Conservation (phyloP, 164 flowering plant genomes). For the Kingdonia uniflora region DNA sequence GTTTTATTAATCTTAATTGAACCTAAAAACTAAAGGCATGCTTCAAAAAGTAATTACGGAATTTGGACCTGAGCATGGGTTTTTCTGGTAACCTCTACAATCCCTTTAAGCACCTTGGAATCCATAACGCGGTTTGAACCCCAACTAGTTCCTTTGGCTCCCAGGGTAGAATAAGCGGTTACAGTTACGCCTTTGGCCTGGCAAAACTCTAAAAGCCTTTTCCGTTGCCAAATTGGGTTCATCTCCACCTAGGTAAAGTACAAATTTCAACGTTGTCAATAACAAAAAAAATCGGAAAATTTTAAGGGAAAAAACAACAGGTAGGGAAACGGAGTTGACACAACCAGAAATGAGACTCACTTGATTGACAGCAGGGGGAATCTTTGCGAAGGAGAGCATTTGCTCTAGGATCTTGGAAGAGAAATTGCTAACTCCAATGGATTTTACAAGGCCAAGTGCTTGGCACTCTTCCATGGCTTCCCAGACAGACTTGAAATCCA, state of each 20-base stretch:
- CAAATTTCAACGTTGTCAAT: too few species aligned
- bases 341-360: too few species aligned
- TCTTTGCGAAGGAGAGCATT: conserved; percentile 21
- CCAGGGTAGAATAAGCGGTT: conserved; percentile 21
- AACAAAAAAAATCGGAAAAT: too few species aligned
- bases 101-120: conserved; percentile 14
- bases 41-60: too few species aligned
- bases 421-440: conserved; percentile 50
- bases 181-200: conserved; percentile 11
- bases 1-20: too few species aligned
- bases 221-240: conserved; percentile 25
- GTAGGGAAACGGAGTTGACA: too few species aligned
- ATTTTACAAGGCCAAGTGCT: conserved; percentile 28
- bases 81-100: conserved; percentile 18
- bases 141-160: conserved; percentile 18
- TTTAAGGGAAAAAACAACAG: too few species aligned
- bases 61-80: conserved; percentile 21
- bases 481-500: too few species aligned
- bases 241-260: conserved; percentile 39
- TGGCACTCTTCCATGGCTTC: conserved; percentile 37
- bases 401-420: conserved; percentile 24
- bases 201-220: conserved; percentile 16
- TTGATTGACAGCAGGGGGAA: conserved; percentile 34
- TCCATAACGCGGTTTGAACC: conserved; percentile 18
- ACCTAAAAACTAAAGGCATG: too few species aligned